Base-by-base conservation (phyloP, 2,329 filamentous ascomycete species). In the Botryotinia globosa region DNA sequence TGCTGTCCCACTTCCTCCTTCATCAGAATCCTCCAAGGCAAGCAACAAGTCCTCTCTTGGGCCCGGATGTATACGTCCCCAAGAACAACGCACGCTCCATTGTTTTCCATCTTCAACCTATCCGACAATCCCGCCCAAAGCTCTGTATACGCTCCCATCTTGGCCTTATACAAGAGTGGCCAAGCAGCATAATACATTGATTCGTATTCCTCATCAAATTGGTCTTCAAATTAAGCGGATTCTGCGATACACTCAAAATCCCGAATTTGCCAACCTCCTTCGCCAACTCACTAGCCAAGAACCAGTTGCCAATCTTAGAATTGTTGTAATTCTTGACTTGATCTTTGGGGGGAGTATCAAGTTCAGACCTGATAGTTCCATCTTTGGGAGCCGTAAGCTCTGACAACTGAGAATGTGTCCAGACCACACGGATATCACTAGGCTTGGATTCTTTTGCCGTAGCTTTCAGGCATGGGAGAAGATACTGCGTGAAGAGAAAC, bases 381-480 rank as follows among this genome's bases (percentile, higher is more conserved):
- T 39, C 58, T 14, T 29, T 62, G 20, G 73, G 69, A 4, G 72
- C 34, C 4, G n/a, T 12, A 10, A 73, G 22, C 18, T 77, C 73
- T 6, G 72, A 63, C 3, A 64, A 39, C 16, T 51, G 45, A 22
- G 73, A 75, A 37, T 45, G 14, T 7, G 72, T 74, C 74, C 74
- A 77, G 7, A 77, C 32, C 9, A 77, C 72, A 20, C 76, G 61
- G 2, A 74, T 74, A 6, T 48, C 25, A 7, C 54, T 72, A 58
- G 34, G 72, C 0, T 71, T 22, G 12, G 72, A 48, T 4, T 18
- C 32, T 44, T 69, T 44, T 7, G 73, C 70, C 20, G 75, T 66
- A 4, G 25, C n/a, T 18, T 34, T n/a, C 4, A 89, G 78, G 0
- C 81, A 76, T 0, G 82, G 79, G 34, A 84, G 84, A 25, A 89